Base-by-base conservation (phyloP, 1,284 basidiomycete genomes). In the Ustilago cynodontis region DNA sequence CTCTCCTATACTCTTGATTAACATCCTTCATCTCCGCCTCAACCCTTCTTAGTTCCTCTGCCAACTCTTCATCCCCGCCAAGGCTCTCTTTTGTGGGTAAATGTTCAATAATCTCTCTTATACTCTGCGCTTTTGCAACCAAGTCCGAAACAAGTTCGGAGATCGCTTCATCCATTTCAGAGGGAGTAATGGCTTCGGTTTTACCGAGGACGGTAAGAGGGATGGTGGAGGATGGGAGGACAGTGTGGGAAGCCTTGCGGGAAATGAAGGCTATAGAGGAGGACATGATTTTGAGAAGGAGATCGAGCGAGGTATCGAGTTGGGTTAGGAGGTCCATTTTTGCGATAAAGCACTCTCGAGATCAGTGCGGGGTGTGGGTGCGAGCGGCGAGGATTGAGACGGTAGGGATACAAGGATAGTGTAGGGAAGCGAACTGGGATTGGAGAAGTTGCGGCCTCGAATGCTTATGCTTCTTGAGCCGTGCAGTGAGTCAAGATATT, bases 201-300 rank as follows among this genome's bases (percentile, higher is more conserved):
- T 76, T 77, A 6, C 80, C 80, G 1, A 78, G 55, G 10, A 78
- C 57, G 2, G 78, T 80, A 10, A 82, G 59, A 0, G 80, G 80
- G 2, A 82, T 52, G n/a, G 54, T 33, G 9, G 78, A 62, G 7
- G 60, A 47, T 4, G 79, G 78, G 0, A 77, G 53, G 11, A 58
- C 45, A 6, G 50, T 18, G 47, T 82, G 80, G 28, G 55, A 53
- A 14, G 80, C 72, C 59, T 82, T 82, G 39, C 80, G 78, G 0
- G 80, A 82, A 16, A 77, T 66, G 62, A 67, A 82, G 0, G 80
- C 78, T 37, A 80, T 65, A 0, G 78, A 77, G 0, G 80, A 80
- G 1, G 80, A 79, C 80, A 82, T 82, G 57, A 82, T 77, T 45
- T 75, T 70, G 47, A 82, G 68, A 0, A 82, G 67, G n/a, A 77